Base-by-base conservation (phyloP, 2,329 filamentous ascomycete species). In the Penicillium sp. region DNA sequence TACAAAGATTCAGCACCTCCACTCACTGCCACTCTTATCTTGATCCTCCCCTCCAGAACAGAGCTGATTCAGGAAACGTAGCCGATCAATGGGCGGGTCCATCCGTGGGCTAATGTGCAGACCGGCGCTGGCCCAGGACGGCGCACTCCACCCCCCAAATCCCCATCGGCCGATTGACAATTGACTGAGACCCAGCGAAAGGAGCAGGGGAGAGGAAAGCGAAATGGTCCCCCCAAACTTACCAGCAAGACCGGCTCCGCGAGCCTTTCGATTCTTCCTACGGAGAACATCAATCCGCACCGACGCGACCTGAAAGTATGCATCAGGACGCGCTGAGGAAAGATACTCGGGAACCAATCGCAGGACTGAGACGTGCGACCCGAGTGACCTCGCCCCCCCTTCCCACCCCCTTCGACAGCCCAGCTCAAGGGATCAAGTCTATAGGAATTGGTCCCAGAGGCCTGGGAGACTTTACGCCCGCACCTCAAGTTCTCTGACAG, bases 11-110 rank as follows among this genome's bases (percentile, higher is more conserved):
- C 35, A 37, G 35, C 35, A 37, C 13, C 35, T 37, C 35, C 35
- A 37, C 35, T 16, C 4, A 37, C 35, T 25, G 28, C 40, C n/a
- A 33, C 55, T 33, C 30, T 3, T 55, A 26, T 6, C 26, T 13
- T 10, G 35, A 35, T 45, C 38, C 28, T 6, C 55, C 45, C 19
- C 33, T 42, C 55, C 60, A 38, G 45, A 38, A 28, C 14, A 46
- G 60, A 52, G 42, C 59, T 58, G 8, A 22, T 55, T 65, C 16
- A 57, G 57, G 63, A 54, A 62, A 58, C 38, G 46, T 49, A 60
- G 43, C 52, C 64, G 55, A 61, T 53, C 38, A 45, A 7, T 38
- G 37, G n/a, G 60, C 60, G 64, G 62, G 58, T 65, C 55, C 60
- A 53, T 55, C 58, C 59, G 62, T 57, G 22, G 25, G 33, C 30